phyloP scores from a whole-genome alignment of 2,329 filamentous ascomycete species.

The Zymoseptoria crescenta region DNA sequence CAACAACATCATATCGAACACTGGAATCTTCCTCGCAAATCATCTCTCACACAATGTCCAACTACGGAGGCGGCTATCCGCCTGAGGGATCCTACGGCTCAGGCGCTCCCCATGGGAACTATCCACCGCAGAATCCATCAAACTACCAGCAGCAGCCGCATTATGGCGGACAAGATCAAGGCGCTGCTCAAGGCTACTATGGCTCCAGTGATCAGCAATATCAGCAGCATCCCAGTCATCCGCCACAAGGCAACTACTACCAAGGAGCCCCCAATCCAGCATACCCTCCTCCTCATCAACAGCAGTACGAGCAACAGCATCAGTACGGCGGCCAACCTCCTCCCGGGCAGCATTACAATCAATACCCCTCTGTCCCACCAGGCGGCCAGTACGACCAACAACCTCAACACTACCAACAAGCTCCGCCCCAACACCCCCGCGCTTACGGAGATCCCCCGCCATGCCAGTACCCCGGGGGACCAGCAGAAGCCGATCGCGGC shows the following conservation, averaged over 20 bases:
- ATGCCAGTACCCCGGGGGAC: slow-evolving; percentile 6
- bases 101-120: slow-evolving; percentile 1
- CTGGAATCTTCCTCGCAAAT: not conserved
- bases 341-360: slow-evolving; percentile 7
- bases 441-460: slow-evolving; percentile 9
- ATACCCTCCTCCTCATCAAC: slow-evolving; percentile 13
- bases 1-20: too few relatives aligned
- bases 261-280: slow-evolving; percentile 4
- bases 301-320: slow-evolving; percentile 14
- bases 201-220: slow-evolving; percentile 23
- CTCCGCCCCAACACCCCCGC: slow-evolving; percentile 5
- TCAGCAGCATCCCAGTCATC: slow-evolving; percentile 20
- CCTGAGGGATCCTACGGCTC: not conserved
- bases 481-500: slow-evolving; percentile 45
- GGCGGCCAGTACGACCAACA: slow-evolving; percentile 7
- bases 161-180: slow-evolving; percentile 7
- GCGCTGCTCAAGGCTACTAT: slow-evolving; percentile 24
- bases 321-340: slow-evolving; percentile 7
- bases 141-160: slow-evolving; percentile 7
- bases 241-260: slow-evolving; percentile 9
- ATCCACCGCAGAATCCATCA: slow-evolving; percentile 5
- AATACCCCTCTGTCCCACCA: slow-evolving; percentile 1
- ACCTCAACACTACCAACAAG: slow-evolving; percentile 12
- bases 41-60: not conserved
- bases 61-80: not conserved